Conservation (phyloP, 257 asterid genomes). For the Euphrasia confusa region DNA sequence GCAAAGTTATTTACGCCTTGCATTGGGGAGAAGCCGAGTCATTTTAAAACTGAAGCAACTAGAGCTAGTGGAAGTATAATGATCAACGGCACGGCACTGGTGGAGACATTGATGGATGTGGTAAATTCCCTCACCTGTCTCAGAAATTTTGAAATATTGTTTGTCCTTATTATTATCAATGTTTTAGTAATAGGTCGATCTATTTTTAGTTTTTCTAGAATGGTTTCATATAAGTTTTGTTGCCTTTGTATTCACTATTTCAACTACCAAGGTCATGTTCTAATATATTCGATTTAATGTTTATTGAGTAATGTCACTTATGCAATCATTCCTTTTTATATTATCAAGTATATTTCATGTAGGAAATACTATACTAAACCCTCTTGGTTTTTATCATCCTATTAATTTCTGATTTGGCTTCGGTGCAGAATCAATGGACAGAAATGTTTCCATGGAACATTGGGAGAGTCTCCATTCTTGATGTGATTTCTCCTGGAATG, state of each 20-base stretch:
- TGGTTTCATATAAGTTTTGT: background rate
- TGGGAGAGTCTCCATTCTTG: conserved; percentile 38
- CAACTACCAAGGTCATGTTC: background rate
- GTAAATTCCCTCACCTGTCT: conserved; percentile 25
- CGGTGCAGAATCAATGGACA: conserved; percentile 44
- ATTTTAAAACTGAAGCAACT: conserved; percentile 63
- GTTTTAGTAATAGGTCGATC: no score
- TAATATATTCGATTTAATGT: no score
- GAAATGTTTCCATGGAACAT: conserved; percentile 49
- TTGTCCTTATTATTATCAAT: no score
- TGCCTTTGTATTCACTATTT: no score
- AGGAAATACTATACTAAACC: no score
- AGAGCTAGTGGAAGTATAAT: conserved; percentile 51
- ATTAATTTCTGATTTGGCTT: conserved; percentile 4
- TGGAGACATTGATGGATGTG: conserved; percentile 64
- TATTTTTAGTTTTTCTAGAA: no score
- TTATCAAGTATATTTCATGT: no score
- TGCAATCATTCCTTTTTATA: no score
- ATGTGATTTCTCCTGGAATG: conserved; percentile 36
- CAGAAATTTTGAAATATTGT: background rate
- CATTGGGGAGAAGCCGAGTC: conserved; percentile 47
- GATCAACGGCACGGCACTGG: conserved; percentile 41
- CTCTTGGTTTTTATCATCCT: no score
- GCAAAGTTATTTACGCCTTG: conserved; percentile 50
- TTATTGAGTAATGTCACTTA: no score